Conservation (phyloP, 192 early-diverging fungal species). For the Linnemannia exigua region DNA sequence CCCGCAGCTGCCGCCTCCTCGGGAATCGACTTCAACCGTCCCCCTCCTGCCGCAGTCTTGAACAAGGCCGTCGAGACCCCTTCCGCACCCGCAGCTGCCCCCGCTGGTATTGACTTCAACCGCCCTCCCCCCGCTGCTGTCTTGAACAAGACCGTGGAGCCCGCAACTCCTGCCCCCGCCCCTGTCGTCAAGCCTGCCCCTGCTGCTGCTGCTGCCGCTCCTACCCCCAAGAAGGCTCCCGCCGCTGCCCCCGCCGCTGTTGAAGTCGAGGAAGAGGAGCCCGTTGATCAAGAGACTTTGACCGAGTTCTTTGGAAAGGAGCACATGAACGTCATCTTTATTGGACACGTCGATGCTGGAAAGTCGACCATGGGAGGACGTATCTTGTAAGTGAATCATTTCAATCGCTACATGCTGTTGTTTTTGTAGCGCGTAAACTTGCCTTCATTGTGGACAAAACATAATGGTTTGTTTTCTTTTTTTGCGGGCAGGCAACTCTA, state of each 20-base stretch:
- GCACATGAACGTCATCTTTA: conserved; percentile 97
- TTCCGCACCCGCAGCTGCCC: conserved; percentile 19
- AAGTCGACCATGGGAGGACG: conserved; percentile 99
- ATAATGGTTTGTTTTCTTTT: conserved; percentile 9
- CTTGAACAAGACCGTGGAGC: conserved; percentile 49
- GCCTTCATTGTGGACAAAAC: background rate
- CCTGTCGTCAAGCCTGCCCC: conserved; percentile 31
- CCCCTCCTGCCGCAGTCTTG: conserved; percentile 42
- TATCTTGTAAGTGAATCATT: conserved; percentile 76
- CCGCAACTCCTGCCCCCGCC: conserved; percentile 29
- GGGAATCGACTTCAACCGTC: conserved; percentile 44
- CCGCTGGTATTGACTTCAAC: conserved; percentile 36
- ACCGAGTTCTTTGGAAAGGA: conserved; percentile 90
- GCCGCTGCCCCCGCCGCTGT: conserved; percentile 44
- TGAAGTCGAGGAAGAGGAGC: conserved; percentile 68
- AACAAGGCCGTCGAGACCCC: conserved; percentile 36
- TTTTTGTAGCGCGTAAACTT: background rate
- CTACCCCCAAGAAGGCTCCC: conserved; percentile 36
- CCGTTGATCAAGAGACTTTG: conserved; percentile 67
- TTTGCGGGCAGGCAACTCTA: background rate
- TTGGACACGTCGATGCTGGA: conserved; percentile 98
- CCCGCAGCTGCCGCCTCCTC: conserved; percentile 38
- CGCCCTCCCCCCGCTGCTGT: conserved; percentile 36
- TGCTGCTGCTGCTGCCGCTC: conserved; percentile 31
- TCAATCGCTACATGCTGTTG: too few relatives aligned